Conservation (phyloP, 192 early-diverging fungal species). For the Gonapodya prolifera region DNA sequence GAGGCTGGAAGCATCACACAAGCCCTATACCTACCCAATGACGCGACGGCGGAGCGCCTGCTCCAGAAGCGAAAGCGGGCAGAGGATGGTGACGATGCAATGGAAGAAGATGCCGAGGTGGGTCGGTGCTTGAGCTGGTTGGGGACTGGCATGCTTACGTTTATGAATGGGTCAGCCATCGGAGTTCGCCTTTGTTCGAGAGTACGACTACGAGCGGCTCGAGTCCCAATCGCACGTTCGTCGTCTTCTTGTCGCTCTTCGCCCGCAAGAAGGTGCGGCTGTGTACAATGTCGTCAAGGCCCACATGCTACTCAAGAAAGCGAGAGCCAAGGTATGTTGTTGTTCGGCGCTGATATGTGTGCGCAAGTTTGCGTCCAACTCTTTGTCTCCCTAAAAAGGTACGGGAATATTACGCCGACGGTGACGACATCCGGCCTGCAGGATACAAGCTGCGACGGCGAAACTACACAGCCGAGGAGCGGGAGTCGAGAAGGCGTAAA, state of each 20-base stretch:
- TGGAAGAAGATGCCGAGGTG: background rate
- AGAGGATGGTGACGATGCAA: background rate
- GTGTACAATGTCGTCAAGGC: background rate
- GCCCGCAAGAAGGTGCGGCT: background rate
- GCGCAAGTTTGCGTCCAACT: no score
- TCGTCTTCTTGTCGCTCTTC: background rate
- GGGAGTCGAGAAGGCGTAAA: background rate
- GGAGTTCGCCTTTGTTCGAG: background rate
- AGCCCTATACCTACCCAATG: background rate
- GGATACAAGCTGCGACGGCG: background rate
- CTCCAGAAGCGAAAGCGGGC: constrained; percentile 2
- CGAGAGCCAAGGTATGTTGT: background rate
- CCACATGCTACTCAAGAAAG: background rate
- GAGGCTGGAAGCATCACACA: background rate
- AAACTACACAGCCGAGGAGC: background rate
- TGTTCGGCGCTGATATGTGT: background rate
- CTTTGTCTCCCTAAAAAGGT: background rate
- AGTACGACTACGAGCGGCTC: constrained; percentile 4
- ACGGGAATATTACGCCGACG: background rate
- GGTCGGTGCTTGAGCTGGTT: background rate
- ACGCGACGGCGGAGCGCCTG: background rate
- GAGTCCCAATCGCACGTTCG: background rate
- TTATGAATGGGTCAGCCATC: background rate
- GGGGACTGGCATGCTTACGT: background rate
- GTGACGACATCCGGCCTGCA: background rate